Percentiles rank a stretch among this genome's conserved stretches.
Evolutionary conservation across 2,329 filamentous ascomycete species (phyloP).

Genomic region (Exophiala viscosa): DNA sequence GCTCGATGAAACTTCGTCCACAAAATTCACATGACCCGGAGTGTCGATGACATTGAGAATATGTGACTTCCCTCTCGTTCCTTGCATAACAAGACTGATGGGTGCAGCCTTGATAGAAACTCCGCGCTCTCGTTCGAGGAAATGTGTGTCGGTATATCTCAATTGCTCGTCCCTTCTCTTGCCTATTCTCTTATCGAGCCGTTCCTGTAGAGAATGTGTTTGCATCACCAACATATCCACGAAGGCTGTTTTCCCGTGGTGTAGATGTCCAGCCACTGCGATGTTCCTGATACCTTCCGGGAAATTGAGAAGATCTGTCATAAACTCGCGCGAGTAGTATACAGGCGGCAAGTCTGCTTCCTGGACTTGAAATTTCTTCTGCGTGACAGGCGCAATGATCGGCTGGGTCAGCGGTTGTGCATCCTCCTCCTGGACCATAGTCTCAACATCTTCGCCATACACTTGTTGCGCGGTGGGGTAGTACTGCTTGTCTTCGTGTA

Average conservation of each 20-base stretch:
- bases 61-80: constrained; percentile 89
- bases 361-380: constrained; percentile 94
- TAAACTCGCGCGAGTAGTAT: constrained; percentile 81
- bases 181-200: constrained; percentile 75
- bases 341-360: constrained; percentile 87
- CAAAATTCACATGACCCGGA: constrained; percentile 96
- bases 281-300: constrained; percentile 93
- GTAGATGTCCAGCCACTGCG: constrained; percentile 84
- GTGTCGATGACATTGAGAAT: constrained; percentile 94
- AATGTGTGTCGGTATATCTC: constrained; percentile 88
- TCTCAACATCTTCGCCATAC: constrained; percentile 91
- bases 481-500: constrained; percentile 99
- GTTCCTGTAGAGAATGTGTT: constrained; percentile 80
- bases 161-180: constrained; percentile 83
- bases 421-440: constrained; percentile 94
- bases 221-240: constrained; percentile 98
- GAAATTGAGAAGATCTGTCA: constrained; percentile 94
- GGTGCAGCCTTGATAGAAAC: constrained; percentile 89
- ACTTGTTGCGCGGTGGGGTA: constrained; percentile 97
- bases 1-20: constrained; percentile 89
- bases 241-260: constrained; percentile 96
- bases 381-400: constrained; percentile 86
- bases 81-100: constrained; percentile 88
- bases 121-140: constrained; percentile 83
- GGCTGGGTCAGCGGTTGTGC: constrained; percentile 87